Conservation (phyloP, 2,329 filamentous ascomycete genomes). For the Calonectria pseudoreteaudii region DNA sequence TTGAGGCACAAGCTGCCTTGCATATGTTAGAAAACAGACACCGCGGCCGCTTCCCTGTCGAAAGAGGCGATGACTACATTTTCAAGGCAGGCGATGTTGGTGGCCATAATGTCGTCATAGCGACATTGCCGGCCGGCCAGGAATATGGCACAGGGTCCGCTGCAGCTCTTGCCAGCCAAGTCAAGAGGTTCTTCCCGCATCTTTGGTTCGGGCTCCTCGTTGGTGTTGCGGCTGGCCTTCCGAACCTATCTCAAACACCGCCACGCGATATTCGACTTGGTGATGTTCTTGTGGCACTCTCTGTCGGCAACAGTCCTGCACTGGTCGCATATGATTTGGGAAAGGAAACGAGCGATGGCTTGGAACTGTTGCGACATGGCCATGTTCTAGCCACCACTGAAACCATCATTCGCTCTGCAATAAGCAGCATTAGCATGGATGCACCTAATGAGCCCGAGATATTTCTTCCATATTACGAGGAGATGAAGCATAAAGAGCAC, state of each 20-base stretch:
- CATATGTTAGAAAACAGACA: constrained; percentile 48
- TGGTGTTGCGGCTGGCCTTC: constrained; percentile 52
- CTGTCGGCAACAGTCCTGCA: constrained; percentile 37
- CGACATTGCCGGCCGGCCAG: constrained; percentile 48
- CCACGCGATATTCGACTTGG: constrained; percentile 51
- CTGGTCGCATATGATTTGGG: constrained; percentile 50
- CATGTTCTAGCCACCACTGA: constrained; percentile 44
- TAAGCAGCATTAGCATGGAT: constrained; percentile 45
- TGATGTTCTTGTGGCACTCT: constrained; percentile 49
- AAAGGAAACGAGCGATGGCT: constrained; percentile 44
- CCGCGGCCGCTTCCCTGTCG: constrained; percentile 43
- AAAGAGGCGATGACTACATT: constrained; percentile 48
- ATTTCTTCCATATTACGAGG: constrained; percentile 40
- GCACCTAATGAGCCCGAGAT: constrained; percentile 35
- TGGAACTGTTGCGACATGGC: constrained; percentile 42
- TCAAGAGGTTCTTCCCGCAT: constrained; percentile 50
- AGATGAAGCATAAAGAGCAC: constrained; percentile 40
- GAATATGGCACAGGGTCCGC: constrained; percentile 50
- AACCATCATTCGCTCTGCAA: constrained; percentile 48
- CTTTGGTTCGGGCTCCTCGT: constrained; percentile 54
- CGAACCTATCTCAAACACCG: constrained; percentile 32
- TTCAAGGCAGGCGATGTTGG: constrained; percentile 49
- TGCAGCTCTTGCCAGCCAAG: constrained; percentile 48
- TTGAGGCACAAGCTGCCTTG: constrained; percentile 49
- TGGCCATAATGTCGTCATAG: constrained; percentile 53